A percentile compares a stretch with the other conserved stretches of the same genome.
Conservation (phyloP, 1,284 basidiomycete genomes). For the Puccinia coronata region DNA sequence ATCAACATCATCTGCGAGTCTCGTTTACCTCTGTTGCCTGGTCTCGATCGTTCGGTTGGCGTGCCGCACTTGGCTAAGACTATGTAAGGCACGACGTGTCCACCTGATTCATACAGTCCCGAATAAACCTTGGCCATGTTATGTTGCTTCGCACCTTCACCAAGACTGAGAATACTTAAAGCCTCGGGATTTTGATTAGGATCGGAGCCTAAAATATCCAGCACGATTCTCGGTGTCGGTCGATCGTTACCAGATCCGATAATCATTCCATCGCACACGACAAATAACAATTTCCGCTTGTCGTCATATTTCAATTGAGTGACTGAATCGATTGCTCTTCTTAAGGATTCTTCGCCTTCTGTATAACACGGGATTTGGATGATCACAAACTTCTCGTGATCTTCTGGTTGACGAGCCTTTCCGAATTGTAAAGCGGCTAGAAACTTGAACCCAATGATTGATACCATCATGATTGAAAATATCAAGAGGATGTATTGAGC, state of each 20-base stretch:
- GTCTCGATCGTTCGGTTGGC: slow-evolving; percentile 85
- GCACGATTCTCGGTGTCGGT: slow-evolving; percentile 79
- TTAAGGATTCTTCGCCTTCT: slow-evolving; percentile 84
- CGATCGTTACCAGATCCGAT: slow-evolving; percentile 92
- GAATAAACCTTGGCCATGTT: slow-evolving; percentile 99
- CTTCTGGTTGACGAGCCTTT: slow-evolving; percentile 79
- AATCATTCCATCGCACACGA: slow-evolving; percentile 99
- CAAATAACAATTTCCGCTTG: slow-evolving; percentile 89
- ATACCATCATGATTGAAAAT: slow-evolving; percentile 87
- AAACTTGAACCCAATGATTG: slow-evolving; percentile 98
- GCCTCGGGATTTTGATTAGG: slow-evolving; percentile 91
- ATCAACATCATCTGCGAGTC: slow-evolving; percentile 95
- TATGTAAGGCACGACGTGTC: slow-evolving; percentile 94
- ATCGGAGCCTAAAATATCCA: slow-evolving; percentile 94
- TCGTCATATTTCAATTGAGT: slow-evolving; percentile 95
- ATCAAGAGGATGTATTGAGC: slow-evolving; percentile 87
- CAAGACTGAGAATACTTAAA: slow-evolving; percentile 86
- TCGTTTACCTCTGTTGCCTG: slow-evolving; percentile 94
- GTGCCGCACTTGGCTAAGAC: slow-evolving; percentile 97
- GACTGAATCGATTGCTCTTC: slow-evolving; percentile 88
- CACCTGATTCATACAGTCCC: slow-evolving; percentile 87
- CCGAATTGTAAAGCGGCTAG: slow-evolving; percentile 88
- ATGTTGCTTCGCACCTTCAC: slow-evolving; percentile 91
- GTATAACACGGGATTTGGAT: slow-evolving; percentile 99
- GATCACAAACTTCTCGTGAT: slow-evolving; percentile 97